Evolutionary conservation across 805 yeast species (phyloP).

Genomic region (Saturnispora silvae): DNA sequence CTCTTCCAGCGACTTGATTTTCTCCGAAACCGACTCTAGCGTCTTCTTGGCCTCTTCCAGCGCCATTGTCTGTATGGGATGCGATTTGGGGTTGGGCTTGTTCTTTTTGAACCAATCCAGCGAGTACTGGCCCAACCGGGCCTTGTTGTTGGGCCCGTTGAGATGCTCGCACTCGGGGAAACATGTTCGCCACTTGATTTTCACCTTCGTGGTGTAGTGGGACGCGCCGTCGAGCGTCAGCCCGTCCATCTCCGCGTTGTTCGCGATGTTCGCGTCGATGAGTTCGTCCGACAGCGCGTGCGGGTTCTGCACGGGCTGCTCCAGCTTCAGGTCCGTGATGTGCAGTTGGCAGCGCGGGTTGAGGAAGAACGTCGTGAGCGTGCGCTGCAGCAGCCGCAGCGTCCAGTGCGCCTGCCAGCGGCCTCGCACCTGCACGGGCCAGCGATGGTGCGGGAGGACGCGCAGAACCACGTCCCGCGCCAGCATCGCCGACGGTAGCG

Average conservation of each 20-base stretch:
- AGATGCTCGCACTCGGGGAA: constrained; percentile 41
- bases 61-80: constrained; percentile 10
- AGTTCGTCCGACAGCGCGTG: constrained; percentile 19
- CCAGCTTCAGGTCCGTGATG: constrained; percentile 27
- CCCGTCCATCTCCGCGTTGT: constrained; percentile 13
- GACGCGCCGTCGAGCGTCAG: constrained; percentile 12
- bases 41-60: constrained; percentile 11
- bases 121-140: too few relatives aligned
- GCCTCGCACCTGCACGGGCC: constrained; percentile 48
- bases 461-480: constrained; percentile 40
- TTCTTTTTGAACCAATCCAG: too few relatives aligned
- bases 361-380: constrained; percentile 45
- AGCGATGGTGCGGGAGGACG: constrained; percentile 44
- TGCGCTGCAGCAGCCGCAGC: constrained; percentile 43
- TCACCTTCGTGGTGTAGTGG: constrained; percentile 37
- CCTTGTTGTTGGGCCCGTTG: constrained; percentile 13
- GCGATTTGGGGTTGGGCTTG: constrained; percentile 10
- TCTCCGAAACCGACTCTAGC: constrained; percentile 7
- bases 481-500: constrained; percentile 35
- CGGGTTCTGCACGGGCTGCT: constrained; percentile 8
- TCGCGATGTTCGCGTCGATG: constrained; percentile 19
- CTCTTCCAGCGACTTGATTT: constrained; percentile 7
- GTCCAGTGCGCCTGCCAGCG: constrained; percentile 45
- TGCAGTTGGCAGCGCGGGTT: constrained; percentile 44
- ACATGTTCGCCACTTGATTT: constrained; percentile 50